These are phyloP conservation scores for Solanum paucissectum DNA, from an alignment of 257 asterid species.

Conservation along the genomic window DNA sequence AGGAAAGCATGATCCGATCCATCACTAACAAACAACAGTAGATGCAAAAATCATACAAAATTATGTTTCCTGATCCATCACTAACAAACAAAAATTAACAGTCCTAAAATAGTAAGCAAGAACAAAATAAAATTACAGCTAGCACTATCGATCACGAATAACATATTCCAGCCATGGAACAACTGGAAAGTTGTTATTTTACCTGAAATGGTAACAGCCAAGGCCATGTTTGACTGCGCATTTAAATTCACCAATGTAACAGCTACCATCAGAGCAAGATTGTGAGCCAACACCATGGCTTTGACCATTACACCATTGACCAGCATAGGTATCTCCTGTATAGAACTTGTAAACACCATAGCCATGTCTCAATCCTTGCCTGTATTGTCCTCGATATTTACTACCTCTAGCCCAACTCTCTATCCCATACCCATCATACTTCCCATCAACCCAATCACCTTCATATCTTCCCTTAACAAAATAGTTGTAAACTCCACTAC, in stretches of 20 bases:
- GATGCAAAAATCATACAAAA: background rate
- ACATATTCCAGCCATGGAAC: background rate
- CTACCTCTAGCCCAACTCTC: slow-evolving; percentile 92
- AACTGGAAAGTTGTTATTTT: background rate
- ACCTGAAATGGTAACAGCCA: slow-evolving; percentile 92
- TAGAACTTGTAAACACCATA: slow-evolving; percentile 13
- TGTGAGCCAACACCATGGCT: slow-evolving; percentile 10
- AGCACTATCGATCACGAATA: background rate
- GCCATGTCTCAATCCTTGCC: slow-evolving; percentile 4
- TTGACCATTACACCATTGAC: slow-evolving; percentile 9
- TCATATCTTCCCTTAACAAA: slow-evolving; percentile 26
- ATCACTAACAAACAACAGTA: background rate
- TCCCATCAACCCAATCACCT: slow-evolving; percentile 73
- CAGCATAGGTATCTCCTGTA: slow-evolving; percentile 10
- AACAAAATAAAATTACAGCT: background rate
- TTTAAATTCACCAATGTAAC: slow-evolving; percentile 8
- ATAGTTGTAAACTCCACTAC: slow-evolving; percentile 35
- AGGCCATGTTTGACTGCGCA: slow-evolving; percentile 12
- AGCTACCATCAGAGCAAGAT: slow-evolving; percentile 10
- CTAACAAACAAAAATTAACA: background rate
- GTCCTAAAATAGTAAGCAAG: background rate
- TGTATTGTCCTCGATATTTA: slow-evolving; percentile 6
- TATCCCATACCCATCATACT: slow-evolving; percentile 35
- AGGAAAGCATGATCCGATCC: background rate
- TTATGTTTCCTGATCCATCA: background rate